Evolutionary conservation across 345 rosid species (phyloP), one percentile per base, ranked within the genome.

Genomic region (Eucalyptus cloeziana): DNA sequence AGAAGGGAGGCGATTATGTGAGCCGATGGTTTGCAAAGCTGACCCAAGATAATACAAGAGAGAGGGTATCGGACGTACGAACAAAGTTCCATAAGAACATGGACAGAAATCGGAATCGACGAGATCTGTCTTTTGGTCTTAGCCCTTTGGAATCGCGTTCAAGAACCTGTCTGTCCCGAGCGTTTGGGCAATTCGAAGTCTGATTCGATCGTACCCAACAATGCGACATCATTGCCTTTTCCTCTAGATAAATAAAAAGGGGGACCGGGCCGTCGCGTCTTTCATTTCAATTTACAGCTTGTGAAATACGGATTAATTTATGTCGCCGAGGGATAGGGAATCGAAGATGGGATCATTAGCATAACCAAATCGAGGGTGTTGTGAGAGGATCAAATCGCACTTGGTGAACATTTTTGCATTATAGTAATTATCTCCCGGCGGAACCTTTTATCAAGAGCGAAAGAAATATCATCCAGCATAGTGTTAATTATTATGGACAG

Each of bases 221-320:
- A 40, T 6, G 83, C 83, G 21, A 40, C 83, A 21, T 2, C 12
- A 21, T 76, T 76, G 47, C 15, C 30, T 76, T 21, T 76, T 76
- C 7, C 83, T 19, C 45, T 21, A 37, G 27, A 21, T 10, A 71
- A 71, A 37, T 2, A 5, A 10, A 9, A 76, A 4, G 27, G 24
- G 27, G 2, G 14, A 40, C 5, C 4, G 2, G 1, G 15, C 1
- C 8, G 14, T 19, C 11, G 0, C 15, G 4, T 76, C 1, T 76
- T 76, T 21, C 24, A 37, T 22, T 40, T 3, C 8, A 24, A 76
- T 40, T 76, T 37, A 40, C 83, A 19, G 27, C 83, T 76, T 21
- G 27, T 1, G 14, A 21, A 76, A 76, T 21, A 37, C 5, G 5
- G 13, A 22, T 37, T 40, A 69, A 37, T 71, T 71, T 71, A 71